Percentiles rank a stretch among this genome's conserved stretches.
Conservation (phyloP, 371 early-diverging fungal species). For the Mortierella sp. region DNA sequence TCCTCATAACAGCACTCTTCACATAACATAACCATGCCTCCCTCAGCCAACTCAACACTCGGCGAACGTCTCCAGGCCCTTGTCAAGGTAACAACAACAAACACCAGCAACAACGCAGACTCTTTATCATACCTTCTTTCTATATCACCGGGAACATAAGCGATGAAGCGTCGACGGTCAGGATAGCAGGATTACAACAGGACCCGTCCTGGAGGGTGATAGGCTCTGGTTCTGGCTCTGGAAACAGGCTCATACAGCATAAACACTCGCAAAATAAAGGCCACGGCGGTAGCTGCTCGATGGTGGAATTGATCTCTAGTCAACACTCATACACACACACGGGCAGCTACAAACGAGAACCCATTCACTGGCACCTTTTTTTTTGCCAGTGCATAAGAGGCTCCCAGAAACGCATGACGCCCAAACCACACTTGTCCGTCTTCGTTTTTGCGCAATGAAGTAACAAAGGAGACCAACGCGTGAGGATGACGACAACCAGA, state of each 20-base stretch:
- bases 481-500: not conserved
- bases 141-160: not conserved
- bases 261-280: too few relatives aligned
- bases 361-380: not conserved
- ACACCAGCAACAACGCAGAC: not conserved
- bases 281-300: not conserved
- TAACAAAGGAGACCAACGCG: not conserved
- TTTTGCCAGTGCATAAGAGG: not conserved
- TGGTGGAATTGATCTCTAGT: not conserved
- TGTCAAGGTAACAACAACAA: slow-evolving; percentile 41
- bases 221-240: too few relatives aligned
- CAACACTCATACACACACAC: not conserved
- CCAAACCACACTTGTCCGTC: not conserved
- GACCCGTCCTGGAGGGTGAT: too few relatives aligned
- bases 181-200: not conserved
- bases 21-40: slow-evolving; percentile 27
- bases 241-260: too few relatives aligned
- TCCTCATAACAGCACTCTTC: slow-evolving; percentile 8
- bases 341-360: not conserved
- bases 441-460: not conserved
- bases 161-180: not conserved
- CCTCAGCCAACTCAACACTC: slow-evolving; percentile 30
- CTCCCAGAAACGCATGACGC: not conserved
- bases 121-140: not conserved
- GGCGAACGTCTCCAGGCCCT: slow-evolving; percentile 49